Evolutionary conservation across 495 filamentous ascomycete genomes (phyloP).

Genomic region (Hypoxylon fragiforme): DNA sequence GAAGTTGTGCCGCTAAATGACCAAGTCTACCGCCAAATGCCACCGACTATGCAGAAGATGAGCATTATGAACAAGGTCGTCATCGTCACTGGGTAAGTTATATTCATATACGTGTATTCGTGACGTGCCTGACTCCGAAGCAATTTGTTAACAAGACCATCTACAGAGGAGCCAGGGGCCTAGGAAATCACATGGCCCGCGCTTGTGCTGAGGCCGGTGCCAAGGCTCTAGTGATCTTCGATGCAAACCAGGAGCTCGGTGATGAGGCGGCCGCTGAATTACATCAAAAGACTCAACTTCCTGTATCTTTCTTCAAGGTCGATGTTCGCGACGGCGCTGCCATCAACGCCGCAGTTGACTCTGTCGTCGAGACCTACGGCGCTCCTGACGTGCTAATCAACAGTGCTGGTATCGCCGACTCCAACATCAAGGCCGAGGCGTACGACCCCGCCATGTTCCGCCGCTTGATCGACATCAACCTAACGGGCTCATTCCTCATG

Average conservation of each 20-base stretch:
- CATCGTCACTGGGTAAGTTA: constrained; percentile 69
- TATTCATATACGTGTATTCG: constrained; percentile 4
- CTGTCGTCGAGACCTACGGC: constrained; percentile 62
- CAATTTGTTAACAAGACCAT: constrained; percentile 25
- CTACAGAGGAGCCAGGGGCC: constrained; percentile 70
- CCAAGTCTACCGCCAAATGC: constrained; percentile 51
- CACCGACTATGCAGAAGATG: constrained; percentile 65
- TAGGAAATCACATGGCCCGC: constrained; percentile 76
- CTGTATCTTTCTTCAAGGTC: constrained; percentile 74
- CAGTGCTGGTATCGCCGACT: constrained; percentile 82
- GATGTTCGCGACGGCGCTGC: constrained; percentile 71
- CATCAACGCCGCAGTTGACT: constrained; percentile 62
- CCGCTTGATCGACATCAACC: constrained; percentile 74
- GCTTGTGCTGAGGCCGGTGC: constrained; percentile 73
- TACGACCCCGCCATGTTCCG: constrained; percentile 69
- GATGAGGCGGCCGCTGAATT: constrained; percentile 67
- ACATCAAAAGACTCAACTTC: constrained; percentile 66
- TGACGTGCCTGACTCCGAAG: constrained; percentile 1
- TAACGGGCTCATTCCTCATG: constrained; percentile 72
- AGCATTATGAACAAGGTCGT: constrained; percentile 67
- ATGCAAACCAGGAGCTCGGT: constrained; percentile 73
- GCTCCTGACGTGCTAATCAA: constrained; percentile 75
- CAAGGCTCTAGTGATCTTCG: constrained; percentile 73
- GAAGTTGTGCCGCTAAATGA: constrained; percentile 49
- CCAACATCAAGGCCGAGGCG: constrained; percentile 58